Evolutionary conservation across 768 basidiomycete species (phyloP).

Genomic region (Tulasnella sp.): DNA sequence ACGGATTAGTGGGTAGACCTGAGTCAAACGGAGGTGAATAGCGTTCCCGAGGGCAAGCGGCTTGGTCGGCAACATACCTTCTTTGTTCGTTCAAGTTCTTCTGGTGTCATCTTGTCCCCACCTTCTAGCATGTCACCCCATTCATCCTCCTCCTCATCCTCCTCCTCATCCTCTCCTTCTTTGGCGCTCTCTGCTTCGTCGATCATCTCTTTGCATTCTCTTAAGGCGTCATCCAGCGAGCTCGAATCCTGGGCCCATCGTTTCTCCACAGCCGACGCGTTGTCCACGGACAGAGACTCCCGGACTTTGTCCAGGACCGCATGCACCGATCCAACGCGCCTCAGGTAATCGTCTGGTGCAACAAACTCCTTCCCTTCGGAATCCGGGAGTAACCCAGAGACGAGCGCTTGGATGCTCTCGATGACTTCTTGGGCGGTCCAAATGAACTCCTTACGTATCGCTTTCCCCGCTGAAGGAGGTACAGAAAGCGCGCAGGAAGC

Average conservation of each 20-base stretch:
- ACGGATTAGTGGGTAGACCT: conserved; percentile 22
- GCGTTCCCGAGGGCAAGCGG: neutral
- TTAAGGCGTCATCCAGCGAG: conserved; percentile 30
- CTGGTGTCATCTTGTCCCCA: conserved; percentile 19
- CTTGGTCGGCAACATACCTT: conserved; percentile 17
- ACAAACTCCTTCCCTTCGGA: neutral
- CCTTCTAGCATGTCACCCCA: neutral
- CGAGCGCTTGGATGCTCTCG: conserved; percentile 27
- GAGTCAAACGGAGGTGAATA: neutral
- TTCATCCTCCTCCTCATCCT: conserved; percentile 22
- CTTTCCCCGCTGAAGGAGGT: neutral
- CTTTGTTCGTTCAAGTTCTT: conserved; percentile 23
- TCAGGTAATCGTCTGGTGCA: conserved; percentile 26
- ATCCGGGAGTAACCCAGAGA: neutral
- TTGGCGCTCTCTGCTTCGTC: conserved; percentile 10
- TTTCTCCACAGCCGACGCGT: conserved; percentile 27
- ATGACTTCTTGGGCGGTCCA: conserved; percentile 31
- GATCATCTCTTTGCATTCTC: conserved; percentile 29
- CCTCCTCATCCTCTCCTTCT: conserved; percentile 16
- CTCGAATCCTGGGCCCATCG: conserved; percentile 26
- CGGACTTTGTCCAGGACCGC: conserved; percentile 27
- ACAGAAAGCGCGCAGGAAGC: conserved; percentile 21
- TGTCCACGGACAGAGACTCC: conserved; percentile 21
- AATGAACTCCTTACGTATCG: conserved; percentile 28
- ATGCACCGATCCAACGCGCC: conserved; percentile 25